A percentile compares a stretch with the other conserved stretches of the same genome.
Conservation (phyloP, 495 filamentous ascomycete species). For the Stereocaulon alpinum region DNA sequence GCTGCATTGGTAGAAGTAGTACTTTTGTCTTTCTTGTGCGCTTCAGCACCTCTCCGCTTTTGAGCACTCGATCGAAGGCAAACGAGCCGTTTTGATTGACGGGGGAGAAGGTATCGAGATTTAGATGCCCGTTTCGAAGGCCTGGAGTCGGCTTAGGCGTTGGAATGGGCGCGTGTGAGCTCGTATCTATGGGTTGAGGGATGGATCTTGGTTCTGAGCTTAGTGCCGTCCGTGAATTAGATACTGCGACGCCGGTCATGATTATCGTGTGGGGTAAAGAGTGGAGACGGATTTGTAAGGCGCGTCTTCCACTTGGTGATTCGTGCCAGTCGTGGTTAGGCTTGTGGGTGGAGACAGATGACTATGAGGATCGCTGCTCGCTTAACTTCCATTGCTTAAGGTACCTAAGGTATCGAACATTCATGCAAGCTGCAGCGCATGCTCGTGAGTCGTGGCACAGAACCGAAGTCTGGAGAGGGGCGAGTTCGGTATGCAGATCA, state of each 20-base stretch:
- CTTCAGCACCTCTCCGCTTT: slow-evolving; percentile 74
- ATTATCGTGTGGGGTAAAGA: background rate
- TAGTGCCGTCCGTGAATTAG: background rate
- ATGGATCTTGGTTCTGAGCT: background rate
- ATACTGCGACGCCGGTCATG: background rate
- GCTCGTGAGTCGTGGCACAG: too few species aligned
- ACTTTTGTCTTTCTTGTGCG: slow-evolving; percentile 93
- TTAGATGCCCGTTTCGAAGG: slow-evolving; percentile 42
- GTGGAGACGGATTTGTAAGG: background rate
- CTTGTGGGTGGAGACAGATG: too few species aligned
- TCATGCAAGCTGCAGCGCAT: too few species aligned
- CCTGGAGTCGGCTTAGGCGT: slow-evolving; percentile 1
- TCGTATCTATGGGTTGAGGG: slow-evolving; percentile 9
- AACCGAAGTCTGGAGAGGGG: background rate
- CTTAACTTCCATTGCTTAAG: background rate
- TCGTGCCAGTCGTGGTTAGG: too few species aligned
- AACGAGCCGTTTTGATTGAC: slow-evolving; percentile 95
- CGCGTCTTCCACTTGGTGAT: too few species aligned
- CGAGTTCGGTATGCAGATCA: background rate
- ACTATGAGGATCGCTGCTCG: background rate
- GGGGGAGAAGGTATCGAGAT: slow-evolving; percentile 55
- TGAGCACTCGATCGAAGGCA: slow-evolving; percentile 86
- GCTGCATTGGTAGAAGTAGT: background rate
- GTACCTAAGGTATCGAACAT: too few species aligned
- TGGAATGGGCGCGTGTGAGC: background rate